These are phyloP conservation scores for Silene latifolia DNA, from an alignment of 148 eudicot genomes.

Conservation along the genomic window DNA sequence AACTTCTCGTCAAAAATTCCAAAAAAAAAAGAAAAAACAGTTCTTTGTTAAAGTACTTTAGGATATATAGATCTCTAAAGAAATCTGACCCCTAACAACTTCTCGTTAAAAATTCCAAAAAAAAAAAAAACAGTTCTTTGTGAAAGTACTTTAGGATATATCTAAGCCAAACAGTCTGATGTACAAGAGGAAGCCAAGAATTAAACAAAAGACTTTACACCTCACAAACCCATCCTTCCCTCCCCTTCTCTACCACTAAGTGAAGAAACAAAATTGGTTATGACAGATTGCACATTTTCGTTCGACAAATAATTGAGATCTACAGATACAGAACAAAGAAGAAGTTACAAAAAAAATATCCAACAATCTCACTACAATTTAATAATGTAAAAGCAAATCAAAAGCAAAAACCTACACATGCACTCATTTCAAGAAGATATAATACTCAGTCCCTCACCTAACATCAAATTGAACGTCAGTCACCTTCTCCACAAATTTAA, in stretches of 20 bases:
- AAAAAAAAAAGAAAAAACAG: too few species aligned
- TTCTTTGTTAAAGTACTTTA: too few species aligned
- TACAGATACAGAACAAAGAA: too few species aligned
- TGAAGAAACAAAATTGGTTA: neutral
- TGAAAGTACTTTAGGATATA: neutral
- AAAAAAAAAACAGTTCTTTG: neutral
- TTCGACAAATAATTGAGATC: neutral
- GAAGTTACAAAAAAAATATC: neutral
- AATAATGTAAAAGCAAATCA: constrained; percentile 9
- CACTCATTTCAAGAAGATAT: constrained; percentile 2
- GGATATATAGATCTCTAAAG: too few species aligned
- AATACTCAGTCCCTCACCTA: constrained; percentile 54
- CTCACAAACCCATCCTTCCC: neutral
- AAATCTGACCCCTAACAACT: too few species aligned
- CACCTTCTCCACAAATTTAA: constrained; percentile 89
- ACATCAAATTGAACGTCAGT: constrained; percentile 76
- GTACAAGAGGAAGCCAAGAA: constrained; percentile 1
- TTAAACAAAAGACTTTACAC: neutral
- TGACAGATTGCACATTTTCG: neutral
- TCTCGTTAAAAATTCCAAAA: neutral
- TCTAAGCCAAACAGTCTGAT: neutral
- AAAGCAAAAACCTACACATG: neutral
- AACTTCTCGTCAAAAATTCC: too few species aligned
- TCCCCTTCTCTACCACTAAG: constrained; percentile 4
- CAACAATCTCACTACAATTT: neutral